Evolutionary conservation across 345 rosid species (phyloP).

Genomic region (Microcos paniculata): DNA sequence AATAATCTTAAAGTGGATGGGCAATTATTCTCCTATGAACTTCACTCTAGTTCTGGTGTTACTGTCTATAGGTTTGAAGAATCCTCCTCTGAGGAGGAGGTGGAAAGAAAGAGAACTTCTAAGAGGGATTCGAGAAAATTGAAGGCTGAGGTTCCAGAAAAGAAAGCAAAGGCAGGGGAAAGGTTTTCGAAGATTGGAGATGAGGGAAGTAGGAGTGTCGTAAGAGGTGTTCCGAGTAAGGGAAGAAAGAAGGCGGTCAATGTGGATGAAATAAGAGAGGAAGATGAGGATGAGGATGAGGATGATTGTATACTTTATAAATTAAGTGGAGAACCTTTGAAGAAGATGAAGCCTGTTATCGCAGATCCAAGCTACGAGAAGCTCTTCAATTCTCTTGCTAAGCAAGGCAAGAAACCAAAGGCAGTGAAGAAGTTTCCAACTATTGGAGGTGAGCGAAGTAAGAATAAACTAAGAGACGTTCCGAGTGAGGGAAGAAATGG

Average conservation of each 20-base stretch:
- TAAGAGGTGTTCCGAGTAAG: background rate
- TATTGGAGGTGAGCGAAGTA: no score
- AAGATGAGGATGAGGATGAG: background rate
- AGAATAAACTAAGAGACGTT: no score
- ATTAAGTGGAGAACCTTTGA: background rate
- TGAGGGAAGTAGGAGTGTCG: background rate
- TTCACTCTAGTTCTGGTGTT: constrained; percentile 13
- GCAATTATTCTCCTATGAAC: constrained; percentile 28
- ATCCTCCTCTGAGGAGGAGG: background rate
- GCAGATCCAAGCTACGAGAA: constrained; percentile 30
- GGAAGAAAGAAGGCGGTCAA: constrained; percentile 18
- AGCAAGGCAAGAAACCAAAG: constrained; percentile 7
- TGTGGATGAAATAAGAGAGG: constrained; percentile 18
- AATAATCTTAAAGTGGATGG: constrained; percentile 33
- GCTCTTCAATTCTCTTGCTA: constrained; percentile 18
- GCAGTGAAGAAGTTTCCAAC: no score
- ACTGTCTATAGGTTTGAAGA: background rate
- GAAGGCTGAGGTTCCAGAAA: constrained; percentile 14
- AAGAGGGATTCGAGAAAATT: background rate
- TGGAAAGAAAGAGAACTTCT: background rate
- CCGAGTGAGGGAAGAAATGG: no score
- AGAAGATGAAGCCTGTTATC: constrained; percentile 5
- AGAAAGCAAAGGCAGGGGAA: background rate
- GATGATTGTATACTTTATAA: constrained; percentile 9
- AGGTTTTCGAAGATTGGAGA: background rate